Evolutionary conservation across 306 rosid species (phyloP).

Genomic region (Sechiopsis laciniata): DNA sequence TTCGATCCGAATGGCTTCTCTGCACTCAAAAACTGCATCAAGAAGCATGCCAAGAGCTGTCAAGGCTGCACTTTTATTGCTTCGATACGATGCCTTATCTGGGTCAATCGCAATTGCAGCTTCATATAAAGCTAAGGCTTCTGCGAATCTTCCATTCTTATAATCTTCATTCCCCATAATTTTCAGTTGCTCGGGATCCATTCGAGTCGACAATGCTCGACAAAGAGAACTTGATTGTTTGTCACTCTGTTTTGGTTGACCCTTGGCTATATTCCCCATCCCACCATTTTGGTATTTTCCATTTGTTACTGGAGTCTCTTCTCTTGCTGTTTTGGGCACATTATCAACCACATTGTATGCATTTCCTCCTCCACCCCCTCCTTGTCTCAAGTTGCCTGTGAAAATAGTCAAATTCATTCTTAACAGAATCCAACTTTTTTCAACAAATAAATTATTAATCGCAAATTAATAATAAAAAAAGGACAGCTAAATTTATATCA

Average conservation of each 20-base stretch:
- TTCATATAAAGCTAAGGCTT: constrained; percentile 77
- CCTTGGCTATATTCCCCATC: constrained; percentile 20
- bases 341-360: constrained; percentile 31
- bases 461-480: background rate
- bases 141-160: constrained; percentile 72
- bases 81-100: constrained; percentile 72
- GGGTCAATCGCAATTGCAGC: constrained; percentile 83
- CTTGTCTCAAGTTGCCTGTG: constrained; percentile 47
- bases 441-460: background rate
- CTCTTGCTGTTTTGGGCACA: constrained; percentile 34
- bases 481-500: background rate
- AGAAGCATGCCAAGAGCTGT: constrained; percentile 70
- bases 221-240: constrained; percentile 46
- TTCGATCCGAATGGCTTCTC: constrained; percentile 79
- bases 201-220: constrained; percentile 70
- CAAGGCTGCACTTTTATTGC: constrained; percentile 82
- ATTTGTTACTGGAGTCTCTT: constrained; percentile 20
- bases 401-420: background rate
- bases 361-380: constrained; percentile 25
- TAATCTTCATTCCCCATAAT: constrained; percentile 91
- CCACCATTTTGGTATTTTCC: constrained; percentile 25
- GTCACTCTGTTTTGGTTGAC: constrained; percentile 11
- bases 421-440: background rate
- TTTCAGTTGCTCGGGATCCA: constrained; percentile 82
- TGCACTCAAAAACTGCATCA: constrained; percentile 84